Evolutionary conservation across 2,329 filamentous ascomycete species (phyloP).

Genomic region (Chaetomiaceae sp.): DNA sequence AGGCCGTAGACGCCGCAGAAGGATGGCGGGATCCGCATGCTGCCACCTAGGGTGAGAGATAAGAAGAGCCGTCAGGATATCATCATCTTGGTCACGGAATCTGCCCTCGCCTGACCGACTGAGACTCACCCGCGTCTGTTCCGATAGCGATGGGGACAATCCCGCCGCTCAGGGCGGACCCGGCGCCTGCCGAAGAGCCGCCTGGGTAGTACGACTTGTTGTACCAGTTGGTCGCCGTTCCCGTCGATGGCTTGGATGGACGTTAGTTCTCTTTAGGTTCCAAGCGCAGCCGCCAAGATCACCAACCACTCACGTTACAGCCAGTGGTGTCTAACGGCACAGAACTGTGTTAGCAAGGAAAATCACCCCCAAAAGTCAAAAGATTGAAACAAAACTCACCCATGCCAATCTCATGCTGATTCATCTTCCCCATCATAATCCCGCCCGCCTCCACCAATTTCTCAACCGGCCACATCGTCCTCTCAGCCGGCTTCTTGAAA

Average conservation of each 20-base stretch:
- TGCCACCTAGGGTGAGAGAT: conserved; percentile 48
- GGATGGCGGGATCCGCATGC: conserved; percentile 65
- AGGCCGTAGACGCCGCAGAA: conserved; percentile 81
- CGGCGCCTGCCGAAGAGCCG: conserved; percentile 74
- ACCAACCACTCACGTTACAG: conserved; percentile 58
- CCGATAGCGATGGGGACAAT: conserved; percentile 72
- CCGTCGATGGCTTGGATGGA: conserved; percentile 51
- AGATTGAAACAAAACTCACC: conserved; percentile 45
- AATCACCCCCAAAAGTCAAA: no score
- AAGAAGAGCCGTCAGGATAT: no score
- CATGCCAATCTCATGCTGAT: conserved; percentile 76
- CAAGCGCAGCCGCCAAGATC: no score
- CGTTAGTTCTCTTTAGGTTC: not conserved
- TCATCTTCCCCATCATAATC: conserved; percentile 69
- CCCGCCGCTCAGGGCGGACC: conserved; percentile 64
- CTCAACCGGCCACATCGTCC: conserved; percentile 66
- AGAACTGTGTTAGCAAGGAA: no score
- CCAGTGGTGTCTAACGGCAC: conserved; percentile 79
- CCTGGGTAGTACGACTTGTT: conserved; percentile 74
- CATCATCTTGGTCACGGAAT: not conserved
- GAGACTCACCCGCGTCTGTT: conserved; percentile 56
- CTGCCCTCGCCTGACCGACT: not conserved
- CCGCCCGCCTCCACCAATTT: conserved; percentile 71
- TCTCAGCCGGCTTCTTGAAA: conserved; percentile 46
- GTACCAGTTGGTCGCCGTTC: conserved; percentile 73